Conservation (phyloP, 2,329 filamentous ascomycete species). For the Arthrocladium fulminans region DNA sequence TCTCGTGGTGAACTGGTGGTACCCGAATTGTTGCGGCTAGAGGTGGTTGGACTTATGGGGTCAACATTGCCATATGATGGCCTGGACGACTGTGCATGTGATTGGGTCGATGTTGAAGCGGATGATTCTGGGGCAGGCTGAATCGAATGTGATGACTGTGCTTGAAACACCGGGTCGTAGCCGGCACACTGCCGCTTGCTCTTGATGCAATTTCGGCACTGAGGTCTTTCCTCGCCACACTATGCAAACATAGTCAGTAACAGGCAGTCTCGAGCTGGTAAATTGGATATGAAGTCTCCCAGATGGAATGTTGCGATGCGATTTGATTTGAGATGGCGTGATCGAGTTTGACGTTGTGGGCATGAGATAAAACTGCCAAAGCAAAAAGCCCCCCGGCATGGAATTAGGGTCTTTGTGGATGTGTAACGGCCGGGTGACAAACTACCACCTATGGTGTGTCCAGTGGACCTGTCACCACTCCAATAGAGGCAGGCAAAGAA, state of each 20-base stretch:
- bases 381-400: neutral
- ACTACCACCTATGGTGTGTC: too few relatives aligned
- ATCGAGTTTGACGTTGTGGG: neutral
- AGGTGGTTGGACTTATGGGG: conserved; percentile 16
- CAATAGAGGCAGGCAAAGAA: neutral
- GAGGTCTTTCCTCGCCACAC: conserved; percentile 94
- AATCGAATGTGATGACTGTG: conserved; percentile 40
- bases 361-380: neutral
- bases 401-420: conserved; percentile 6
- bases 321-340: conserved; percentile 2
- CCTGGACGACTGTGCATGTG: conserved; percentile 25
- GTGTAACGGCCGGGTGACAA: conserved; percentile 2
- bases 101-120: conserved; percentile 24
- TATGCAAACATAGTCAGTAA: conserved; percentile 32
- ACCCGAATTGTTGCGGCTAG: conserved; percentile 13
- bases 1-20: conserved; percentile 18
- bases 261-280: neutral
- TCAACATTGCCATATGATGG: conserved; percentile 10
- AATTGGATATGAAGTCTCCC: too few relatives aligned
- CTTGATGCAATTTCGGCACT: conserved; percentile 65
- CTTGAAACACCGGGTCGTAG: conserved; percentile 64
- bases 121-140: conserved; percentile 56
- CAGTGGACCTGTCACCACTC: neutral
- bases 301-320: too few relatives aligned
- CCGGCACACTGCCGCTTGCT: conserved; percentile 59